A percentile compares a stretch with the other conserved stretches of the same genome.
These are phyloP conservation scores for Rhytidiadelphus loreus DNA, from an alignment of 225 moss, liverwort and hornwort genomes.

Conservation along the genomic window DNA sequence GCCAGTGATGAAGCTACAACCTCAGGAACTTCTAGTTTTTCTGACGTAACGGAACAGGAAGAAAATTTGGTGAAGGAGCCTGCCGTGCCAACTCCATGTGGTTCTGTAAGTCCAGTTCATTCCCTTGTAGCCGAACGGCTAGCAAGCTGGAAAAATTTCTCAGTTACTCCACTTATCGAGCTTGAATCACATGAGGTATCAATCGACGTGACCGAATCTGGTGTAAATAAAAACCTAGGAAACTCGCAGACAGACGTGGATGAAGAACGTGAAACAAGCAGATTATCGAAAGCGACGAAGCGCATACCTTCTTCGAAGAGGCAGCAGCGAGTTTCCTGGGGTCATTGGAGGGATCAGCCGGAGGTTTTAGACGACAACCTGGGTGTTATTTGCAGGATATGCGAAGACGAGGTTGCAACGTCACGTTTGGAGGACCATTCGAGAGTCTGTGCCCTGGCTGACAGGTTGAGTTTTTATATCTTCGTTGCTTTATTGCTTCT, in stretches of 20 bases:
- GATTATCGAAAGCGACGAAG: conserved; percentile 1
- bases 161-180: conserved; percentile 8
- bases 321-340: conserved; percentile 72
- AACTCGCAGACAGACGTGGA: conserved; percentile 4
- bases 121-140: conserved; percentile 60
- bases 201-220: neutral
- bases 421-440: conserved; percentile 92
- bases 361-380: conserved; percentile 58
- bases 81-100: neutral
- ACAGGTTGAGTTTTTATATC: conserved; percentile 27
- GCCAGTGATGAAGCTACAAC: conserved; percentile 9
- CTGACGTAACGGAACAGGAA: conserved; percentile 14
- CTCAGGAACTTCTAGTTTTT: conserved; percentile 15
- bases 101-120: conserved; percentile 47
- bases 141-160: conserved; percentile 59
- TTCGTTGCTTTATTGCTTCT: neutral
- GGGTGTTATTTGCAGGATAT: conserved; percentile 90
- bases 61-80: neutral
- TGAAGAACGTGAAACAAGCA: conserved; percentile 6
- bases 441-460: conserved; percentile 88
- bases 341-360: conserved; percentile 47
- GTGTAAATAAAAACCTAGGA: neutral
- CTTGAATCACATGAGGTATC: neutral
- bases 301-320: conserved; percentile 17
- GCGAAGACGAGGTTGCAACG: conserved; percentile 90